A percentile compares a stretch with the other conserved stretches of the same genome.
Evolutionary conservation across 2,329 filamentous ascomycete species (phyloP).

Genomic region (Coniochaeta ligniaria): DNA sequence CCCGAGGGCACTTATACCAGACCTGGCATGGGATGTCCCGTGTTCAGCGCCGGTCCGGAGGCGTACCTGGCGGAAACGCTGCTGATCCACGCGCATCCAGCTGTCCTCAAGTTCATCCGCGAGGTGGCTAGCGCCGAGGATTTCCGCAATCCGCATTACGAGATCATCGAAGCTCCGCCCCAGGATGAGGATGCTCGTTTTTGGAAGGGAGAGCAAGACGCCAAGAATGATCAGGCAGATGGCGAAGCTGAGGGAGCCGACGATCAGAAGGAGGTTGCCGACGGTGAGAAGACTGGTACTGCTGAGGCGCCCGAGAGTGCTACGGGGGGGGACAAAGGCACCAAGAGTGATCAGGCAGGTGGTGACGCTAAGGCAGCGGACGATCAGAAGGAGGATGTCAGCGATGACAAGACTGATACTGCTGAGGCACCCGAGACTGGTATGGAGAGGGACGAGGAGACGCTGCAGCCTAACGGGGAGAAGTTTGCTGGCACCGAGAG

Average conservation of each 20-base stretch:
- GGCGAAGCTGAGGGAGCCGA: no score
- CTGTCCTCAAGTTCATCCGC: constrained; percentile 19
- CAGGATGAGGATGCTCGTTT: not conserved
- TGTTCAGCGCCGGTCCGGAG: constrained; percentile 64
- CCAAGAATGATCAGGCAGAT: not conserved
- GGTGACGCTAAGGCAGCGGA: not conserved
- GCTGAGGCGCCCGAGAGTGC: no score
- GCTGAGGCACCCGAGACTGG: no score
- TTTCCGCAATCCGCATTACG: constrained; percentile 16
- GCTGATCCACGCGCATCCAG: constrained; percentile 36
- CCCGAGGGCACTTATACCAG: constrained; percentile 33
- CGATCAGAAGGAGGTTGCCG: not conserved
- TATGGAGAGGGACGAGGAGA: no score
- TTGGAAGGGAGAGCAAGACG: not conserved
- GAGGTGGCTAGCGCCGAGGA: constrained; percentile 13
- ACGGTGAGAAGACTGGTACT: not conserved
- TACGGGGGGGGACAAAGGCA: no score
- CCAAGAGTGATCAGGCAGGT: no score
- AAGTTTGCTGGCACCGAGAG: no score
- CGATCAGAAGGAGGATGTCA: not conserved
- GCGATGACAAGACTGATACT: not conserved
- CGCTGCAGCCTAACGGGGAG: not conserved
- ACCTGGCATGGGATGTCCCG: constrained; percentile 49
- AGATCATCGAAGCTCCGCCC: constrained; percentile 5
- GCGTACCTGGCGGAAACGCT: constrained; percentile 51